Base-by-base conservation (phyloP, 208 protist species). In the Wallacemonas sp. region DNA sequence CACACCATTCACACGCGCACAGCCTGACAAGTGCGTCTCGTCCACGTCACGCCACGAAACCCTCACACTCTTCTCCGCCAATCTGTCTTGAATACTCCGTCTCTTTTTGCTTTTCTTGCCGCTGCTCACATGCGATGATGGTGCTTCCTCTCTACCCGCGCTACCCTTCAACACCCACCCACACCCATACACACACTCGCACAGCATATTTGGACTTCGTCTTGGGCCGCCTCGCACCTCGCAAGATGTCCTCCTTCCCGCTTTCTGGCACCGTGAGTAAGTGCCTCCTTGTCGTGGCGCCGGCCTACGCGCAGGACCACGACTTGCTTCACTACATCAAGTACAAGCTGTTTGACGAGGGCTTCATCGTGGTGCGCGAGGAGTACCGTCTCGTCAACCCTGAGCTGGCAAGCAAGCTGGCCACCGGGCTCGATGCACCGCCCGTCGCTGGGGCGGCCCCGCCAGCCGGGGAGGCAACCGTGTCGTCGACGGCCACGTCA, bases 341-440 rank as follows among this genome's bases (percentile, higher is more conserved):
- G 53, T 91, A 83, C 71, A 83, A 81, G 36, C 74, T 95, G 24
- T 85, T 85, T 68, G 90, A 92, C 34, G 83, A 74, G 6, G 90
- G 90, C 58, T 95, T 95, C 70, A 89, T 93, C 55, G 66, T 93
- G 24, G 78, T 90, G 10, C 83, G 83, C 10, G 83, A 93, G 58
- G 86, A 93, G 73, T 79, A 83, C 54, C 79, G 87, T n/a, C 70
- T 81, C 15, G 15, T 95, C 5, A 95, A 93, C 63, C 57, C 78
- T 1, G 90, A 95, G 66, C n/a, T 88, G 2, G 78, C 85, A 8
- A 71, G 88, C 62, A 84, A 76, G 55, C 70, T 94, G 29, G 13
- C 29, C n/a, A 57, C 24, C 17, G 50, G 17, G 12, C 50, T 57
- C 29, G 50, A n/a, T n/a, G n/a, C n/a, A n/a, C n/a, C n/a, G n/a